Evolutionary conservation across 345 rosid genomes (phyloP), one percentile per base, ranked within the genome.

Genomic region (Gossypium longicalyx): DNA sequence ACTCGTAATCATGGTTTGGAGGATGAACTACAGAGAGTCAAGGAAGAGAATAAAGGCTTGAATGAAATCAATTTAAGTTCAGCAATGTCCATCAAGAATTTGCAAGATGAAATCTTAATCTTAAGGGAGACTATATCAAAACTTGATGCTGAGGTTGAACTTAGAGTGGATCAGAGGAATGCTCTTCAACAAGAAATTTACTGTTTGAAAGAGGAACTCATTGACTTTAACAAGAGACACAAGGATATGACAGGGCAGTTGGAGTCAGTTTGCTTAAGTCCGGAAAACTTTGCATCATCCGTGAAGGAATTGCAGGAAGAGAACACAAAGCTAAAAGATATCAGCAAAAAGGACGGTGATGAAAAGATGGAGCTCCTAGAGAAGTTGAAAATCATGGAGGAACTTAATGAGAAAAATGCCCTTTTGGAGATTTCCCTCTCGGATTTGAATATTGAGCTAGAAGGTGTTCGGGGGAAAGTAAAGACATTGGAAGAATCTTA

Each of bases 101-200:
- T 95, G 84, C 90, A 89, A 79, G 96, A 78, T 17, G 96, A 91
- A 82, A 88, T 90, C 68, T 84, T 83, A 69, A 81, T 84, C 79
- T 77, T 90, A 80, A 83, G 87, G 80, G 94, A 86, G 84, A 91
- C 82, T 34, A 89, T 91, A 85, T 76, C 75, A 74, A 89, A 86
- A 80, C 98, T 96, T 82, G 97, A 91, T 80, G 86, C 88, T 25
- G 98, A 93, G 79, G 92, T 96, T 74, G 94, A 88, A 78, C 86
- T 91, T 78, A 87, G 97, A 77, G 89, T 88, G 80, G 93, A 91
- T 76, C 89, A 91, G 77, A 88, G 98, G 79, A 96, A 91, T 85
- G 97, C 97, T 81, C 92, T 93, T 82, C 99, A 93, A 87, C 98
- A 96, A 82, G 99, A 96, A 80, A 90, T 91, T 80, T 93, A 93